Base-by-base conservation (phyloP, 1,139 yeast genomes). In the Arxiozyma telluris region DNA sequence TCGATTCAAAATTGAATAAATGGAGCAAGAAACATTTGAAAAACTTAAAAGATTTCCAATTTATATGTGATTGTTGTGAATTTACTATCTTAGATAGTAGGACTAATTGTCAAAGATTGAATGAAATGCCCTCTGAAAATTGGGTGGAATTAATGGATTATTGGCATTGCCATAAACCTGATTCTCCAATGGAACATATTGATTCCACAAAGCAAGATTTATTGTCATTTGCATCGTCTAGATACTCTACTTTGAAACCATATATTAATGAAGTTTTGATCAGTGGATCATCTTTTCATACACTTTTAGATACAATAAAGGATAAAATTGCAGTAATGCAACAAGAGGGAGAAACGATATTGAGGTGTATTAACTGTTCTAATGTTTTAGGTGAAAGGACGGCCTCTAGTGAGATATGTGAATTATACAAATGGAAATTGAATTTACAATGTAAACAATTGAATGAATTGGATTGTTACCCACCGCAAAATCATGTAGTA, bases 141-240 rank as follows among this genome's bases (percentile, higher is more conserved):
- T 93, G 98, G 98, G 81, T 87, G 15, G 98, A 93, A 66, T 75
- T 93, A 79, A 87, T 93, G 96, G 98, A 93, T 57, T 87, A 86
- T 60, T 93, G 98, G 98, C 98, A 93, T 68, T 93, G 98, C 66
- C 98, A 93, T 67, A 90, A 90, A 65, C 98, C 98, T 0, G 73
- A 74, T 30, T 5, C 47, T 3, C 39, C 17, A 12, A 34, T 11
- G 4, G 39, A 34, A 15, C 6, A 12, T 1, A 30, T 25, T 9
- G 50, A 49, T 43, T 49, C 51, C 1, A 43, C 46, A 15, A 34
- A 34, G 6, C n/a, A 11, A 11, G 43, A 41, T 18, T 18, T 41
- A 9, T 21, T 7, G 38, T 15, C 21, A 11, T 34, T 27, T 23
- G 11, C 38, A 3, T 38, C 45, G 17, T 41, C 45, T 17, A 57